Evolutionary conservation across 805 yeast genomes (phyloP).

Genomic region (Tetrapisispora taiwanensis): DNA sequence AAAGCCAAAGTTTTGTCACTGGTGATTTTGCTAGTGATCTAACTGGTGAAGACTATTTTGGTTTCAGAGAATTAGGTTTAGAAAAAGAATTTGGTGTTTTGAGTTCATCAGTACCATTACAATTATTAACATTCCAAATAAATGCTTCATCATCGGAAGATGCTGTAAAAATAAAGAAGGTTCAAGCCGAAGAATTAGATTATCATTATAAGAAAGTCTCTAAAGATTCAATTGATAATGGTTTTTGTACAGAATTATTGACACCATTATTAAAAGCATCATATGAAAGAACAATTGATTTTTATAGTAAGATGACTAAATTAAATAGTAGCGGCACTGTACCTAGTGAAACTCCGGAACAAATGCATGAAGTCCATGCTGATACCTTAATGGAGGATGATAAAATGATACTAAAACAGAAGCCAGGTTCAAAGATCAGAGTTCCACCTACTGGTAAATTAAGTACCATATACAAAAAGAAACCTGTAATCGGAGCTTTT

Average conservation of each 20-base stretch:
- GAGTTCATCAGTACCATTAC: constrained; percentile 80
- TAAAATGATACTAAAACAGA: constrained; percentile 68
- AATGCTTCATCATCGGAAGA: constrained; percentile 64
- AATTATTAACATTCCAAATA: constrained; percentile 43
- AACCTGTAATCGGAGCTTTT: constrained; percentile 42
- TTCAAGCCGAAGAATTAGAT: constrained; percentile 56
- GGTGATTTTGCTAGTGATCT: constrained; percentile 91
- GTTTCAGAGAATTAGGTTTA: constrained; percentile 86
- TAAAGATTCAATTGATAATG: constrained; percentile 41
- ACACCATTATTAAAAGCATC: constrained; percentile 43
- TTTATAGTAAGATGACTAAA: constrained; percentile 29
- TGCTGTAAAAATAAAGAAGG: constrained; percentile 39
- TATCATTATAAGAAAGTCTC: constrained; percentile 45
- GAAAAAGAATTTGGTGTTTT: constrained; percentile 85
- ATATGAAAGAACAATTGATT: constrained; percentile 33
- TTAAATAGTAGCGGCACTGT: constrained; percentile 24
- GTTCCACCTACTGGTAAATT: constrained; percentile 89
- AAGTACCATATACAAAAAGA: constrained; percentile 60
- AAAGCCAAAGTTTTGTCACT: constrained; percentile 85
- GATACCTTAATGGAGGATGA: constrained; percentile 70
- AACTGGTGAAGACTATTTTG: constrained; percentile 92
- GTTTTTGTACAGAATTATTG: constrained; percentile 41
- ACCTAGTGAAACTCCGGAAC: constrained; percentile 14
- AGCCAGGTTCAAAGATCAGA: constrained; percentile 58
- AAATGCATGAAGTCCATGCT: constrained; percentile 14